Evolutionary conservation across 1,284 basidiomycete genomes (phyloP), one percentile per base, ranked within the genome.

Genomic region (Psilocybe mexicana): DNA sequence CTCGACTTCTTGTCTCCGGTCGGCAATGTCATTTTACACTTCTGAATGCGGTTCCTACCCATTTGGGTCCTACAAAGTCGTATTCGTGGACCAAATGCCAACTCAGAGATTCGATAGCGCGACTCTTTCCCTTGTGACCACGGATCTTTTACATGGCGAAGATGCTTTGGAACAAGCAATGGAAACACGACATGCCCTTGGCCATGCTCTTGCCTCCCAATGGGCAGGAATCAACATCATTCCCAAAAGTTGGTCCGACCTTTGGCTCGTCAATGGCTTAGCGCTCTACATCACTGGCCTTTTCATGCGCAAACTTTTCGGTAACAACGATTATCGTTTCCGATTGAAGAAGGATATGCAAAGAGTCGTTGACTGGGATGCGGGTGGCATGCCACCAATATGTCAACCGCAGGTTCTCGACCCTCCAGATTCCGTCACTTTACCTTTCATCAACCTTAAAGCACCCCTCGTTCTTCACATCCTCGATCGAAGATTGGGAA

Each of bases 221-320:
- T 99, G 97, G 97, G 83, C 94, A 54, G 96, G 97, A 23, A 89
- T 99, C 75, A 97, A 98, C 73, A 94, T 99, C 66, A 88, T 96
- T 57, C 95, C 92, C 55, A 94, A 94, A 74, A 86, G 89, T n/a
- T 93, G 93, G 83, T 92, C 94, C 7, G 97, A 99, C 74, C 87
- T 89, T 6, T 99, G 97, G 97, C 85, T 99, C 14, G 88, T 96
- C 62, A 93, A 96, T 65, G 97, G 96, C 1, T 78, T 99, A 26
- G 90, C 93, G 10, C 80, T 95, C 35, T 96, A 98, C 72, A 91
- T 99, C 68, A 90, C 93, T 25, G 90, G 91, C 11, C 82, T 96
- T 47, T 98, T 94, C 76, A 78, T 97, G 64, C 87, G 90, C 56
- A 91, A 91, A 68, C 77, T 96, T 5, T 81, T 98, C 61, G 97